Base-by-base conservation (phyloP, 768 basidiomycete species). In the Pleurotus tuber-regium region DNA sequence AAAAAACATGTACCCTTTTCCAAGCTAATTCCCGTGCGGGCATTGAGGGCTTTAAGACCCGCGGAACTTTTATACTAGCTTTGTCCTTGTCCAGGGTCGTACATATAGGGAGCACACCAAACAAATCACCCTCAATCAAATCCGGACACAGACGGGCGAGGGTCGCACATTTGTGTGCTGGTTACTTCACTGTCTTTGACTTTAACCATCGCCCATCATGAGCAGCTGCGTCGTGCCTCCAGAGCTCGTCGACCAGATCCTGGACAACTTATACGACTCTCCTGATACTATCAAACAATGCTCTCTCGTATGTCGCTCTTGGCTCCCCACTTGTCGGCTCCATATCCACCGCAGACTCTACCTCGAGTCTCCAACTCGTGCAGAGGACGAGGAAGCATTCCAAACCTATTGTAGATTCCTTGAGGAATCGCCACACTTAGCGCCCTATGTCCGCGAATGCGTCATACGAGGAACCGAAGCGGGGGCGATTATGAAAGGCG, bases 201-300 rank as follows among this genome's bases (percentile, higher is more conserved):
- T 38, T 38, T 38, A 5, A 38, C 36, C 7, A 16, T 38, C 36
- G 12, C n/a, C n/a, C 36, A 9, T n/a, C 18, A 23, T 24, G 11
- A 11, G 11, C 19, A 19, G 11, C 21, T 35, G 12, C 36, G 14
- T 16, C 25, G 24, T 39, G n/a, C 48, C 53, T 19, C 50, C 21
- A 11, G 53, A 54, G 19, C 51, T 54, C 39, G 18, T 36, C 35
- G 50, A 54, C 26, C 40, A 40, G 10, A 43, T 54, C 28, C 29
- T 54, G 9, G 16, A 25, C n/a, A 9, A 50, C 7, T 26, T 54
- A 28, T 5, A 4, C 38, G 38, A 51, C 49, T 42, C 39, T 35
- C 18, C 18, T 18, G 14, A 44, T 1, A 35, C 49, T 12, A 31
- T 54, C 9, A 24, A 23, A 9, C n/a, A 26, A n/a, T 54, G 49